Conservation (phyloP, 2,329 filamentous ascomycete species). For the Tympanopsis confertula region DNA sequence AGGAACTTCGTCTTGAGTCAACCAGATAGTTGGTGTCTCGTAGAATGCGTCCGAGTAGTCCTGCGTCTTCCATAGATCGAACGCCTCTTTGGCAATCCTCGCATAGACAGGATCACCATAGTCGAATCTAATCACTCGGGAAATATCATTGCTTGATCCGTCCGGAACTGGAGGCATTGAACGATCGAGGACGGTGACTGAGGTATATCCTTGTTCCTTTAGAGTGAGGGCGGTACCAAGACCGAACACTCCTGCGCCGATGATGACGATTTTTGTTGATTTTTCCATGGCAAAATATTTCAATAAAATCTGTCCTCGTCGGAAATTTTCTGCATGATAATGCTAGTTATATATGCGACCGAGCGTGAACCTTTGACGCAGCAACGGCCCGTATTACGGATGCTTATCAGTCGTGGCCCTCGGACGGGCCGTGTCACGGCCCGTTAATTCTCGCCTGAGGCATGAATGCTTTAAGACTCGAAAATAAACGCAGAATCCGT, state of each 20-base stretch:
- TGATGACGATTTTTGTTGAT: constrained; percentile 4
- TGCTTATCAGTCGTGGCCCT: no score
- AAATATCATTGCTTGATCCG: constrained; percentile 24
- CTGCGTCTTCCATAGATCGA: background rate
- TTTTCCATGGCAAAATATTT: no score
- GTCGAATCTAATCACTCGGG: constrained; percentile 21
- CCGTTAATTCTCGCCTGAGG: no score
- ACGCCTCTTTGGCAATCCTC: constrained; percentile 13
- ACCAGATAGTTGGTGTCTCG: background rate
- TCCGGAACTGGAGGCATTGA: constrained; percentile 12
- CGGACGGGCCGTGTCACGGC: no score
- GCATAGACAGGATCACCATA: constrained; percentile 15
- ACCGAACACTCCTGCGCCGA: constrained; percentile 4
- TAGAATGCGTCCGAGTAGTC: background rate
- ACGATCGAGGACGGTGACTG: constrained; percentile 3
- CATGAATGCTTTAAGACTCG: no score
- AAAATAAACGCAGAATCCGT: no score
- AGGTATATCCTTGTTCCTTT: background rate
- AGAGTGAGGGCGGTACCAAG: constrained; percentile 3
- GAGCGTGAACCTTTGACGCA: no score
- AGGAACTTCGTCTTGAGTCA: background rate
- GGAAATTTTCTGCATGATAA: no score
- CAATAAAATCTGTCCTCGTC: no score
- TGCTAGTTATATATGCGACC: no score
- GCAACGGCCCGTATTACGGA: no score